Evolutionary conservation across 164 flowering plant genomes (phyloP), one percentile per base, ranked within the genome.

Genomic region (Amborella trichopoda): DNA sequence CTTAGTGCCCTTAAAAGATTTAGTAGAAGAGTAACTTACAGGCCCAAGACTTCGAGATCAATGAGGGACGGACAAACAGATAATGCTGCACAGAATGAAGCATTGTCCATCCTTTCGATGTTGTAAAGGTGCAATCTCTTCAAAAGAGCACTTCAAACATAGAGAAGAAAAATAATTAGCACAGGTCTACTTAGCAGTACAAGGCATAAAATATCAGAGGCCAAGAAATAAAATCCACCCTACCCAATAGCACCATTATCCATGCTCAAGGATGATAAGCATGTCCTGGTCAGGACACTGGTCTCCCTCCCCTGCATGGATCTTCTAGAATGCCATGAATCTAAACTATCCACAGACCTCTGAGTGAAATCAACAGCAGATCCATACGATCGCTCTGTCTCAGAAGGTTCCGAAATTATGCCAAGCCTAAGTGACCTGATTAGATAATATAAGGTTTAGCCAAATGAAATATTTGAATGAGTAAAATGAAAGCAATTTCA

Each of bases 401-500:
- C 28, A 46, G 55, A 54, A 27, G 79, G 69, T 32, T 70, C 68
- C 17, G 83, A 75, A 58, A 84, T 56, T 51, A 88, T 43, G 48
- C 97, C 97, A 67, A 89, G 89, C 66, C 77, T 84, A 40, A 89
- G 78, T 42, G 97, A 84, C 75, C 97, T 89, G 61, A 44, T 21
- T 26, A 14, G 14, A 30, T 8, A 30, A 30, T 30, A 14, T 30
- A n/a, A n/a, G n/a, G n/a, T n/a, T n/a, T n/a, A n/a, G n/a, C n/a
- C n/a, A n/a, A n/a, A n/a, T n/a, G n/a, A n/a, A n/a, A n/a, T n/a
- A n/a, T n/a, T n/a, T n/a, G n/a, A n/a, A n/a, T n/a, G n/a, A n/a
- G n/a, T n/a, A n/a, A n/a, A n/a, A n/a, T n/a, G n/a, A 30, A 6
- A 11, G 34, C 34, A 30, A 30, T 30, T 30, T 6, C 34, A 30